These are phyloP conservation scores for Pezicula rhizophila DNA, from an alignment of 2,329 filamentous ascomycete genomes.

Conservation along the genomic window DNA sequence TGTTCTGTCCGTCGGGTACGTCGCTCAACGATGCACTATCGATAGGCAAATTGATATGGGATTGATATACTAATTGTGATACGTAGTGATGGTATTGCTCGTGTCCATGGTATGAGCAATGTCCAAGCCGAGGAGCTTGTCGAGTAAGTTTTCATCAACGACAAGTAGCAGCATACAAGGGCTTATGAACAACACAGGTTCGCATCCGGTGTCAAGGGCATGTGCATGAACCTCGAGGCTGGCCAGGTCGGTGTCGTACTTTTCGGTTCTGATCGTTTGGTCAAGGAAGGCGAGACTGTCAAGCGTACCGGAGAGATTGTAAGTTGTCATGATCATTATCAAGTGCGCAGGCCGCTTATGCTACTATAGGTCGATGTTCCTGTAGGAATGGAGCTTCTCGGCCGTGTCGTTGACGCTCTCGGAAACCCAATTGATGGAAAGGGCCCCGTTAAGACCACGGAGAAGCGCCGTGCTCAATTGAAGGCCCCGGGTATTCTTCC, in stretches of 20 bases:
- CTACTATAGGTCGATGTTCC: conserved; percentile 82
- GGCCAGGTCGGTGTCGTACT: conserved; percentile 99
- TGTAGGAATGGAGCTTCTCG: conserved; percentile 86
- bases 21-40: conserved; percentile 25
- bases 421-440: conserved; percentile 99
- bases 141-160: conserved; percentile 64
- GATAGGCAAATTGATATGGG: neutral
- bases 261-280: conserved; percentile 99
- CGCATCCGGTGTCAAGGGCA: conserved; percentile 99
- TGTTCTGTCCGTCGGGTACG: conserved; percentile 98
- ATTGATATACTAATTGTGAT: conserved; percentile 14
- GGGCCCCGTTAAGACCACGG: conserved; percentile 87
- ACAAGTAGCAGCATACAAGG: conserved; percentile 21
- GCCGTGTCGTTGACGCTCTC: conserved; percentile 96
- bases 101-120: conserved; percentile 99
- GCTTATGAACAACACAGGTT: conserved; percentile 55
- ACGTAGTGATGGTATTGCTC: conserved; percentile 97
- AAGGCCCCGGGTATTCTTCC: conserved; percentile 99
- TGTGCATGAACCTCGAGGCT: conserved; percentile 99
- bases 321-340: conserved; percentile 36
- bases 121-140: conserved; percentile 99
- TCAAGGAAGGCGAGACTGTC: conserved; percentile 98
- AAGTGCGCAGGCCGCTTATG: conserved; percentile 10
- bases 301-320: conserved; percentile 99
- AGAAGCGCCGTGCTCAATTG: conserved; percentile 93